A percentile compares a stretch with the other conserved stretches of the same genome.
Evolutionary conservation across 2,329 filamentous ascomycete species (phyloP).

Genomic region (Colletotrichum karsti): DNA sequence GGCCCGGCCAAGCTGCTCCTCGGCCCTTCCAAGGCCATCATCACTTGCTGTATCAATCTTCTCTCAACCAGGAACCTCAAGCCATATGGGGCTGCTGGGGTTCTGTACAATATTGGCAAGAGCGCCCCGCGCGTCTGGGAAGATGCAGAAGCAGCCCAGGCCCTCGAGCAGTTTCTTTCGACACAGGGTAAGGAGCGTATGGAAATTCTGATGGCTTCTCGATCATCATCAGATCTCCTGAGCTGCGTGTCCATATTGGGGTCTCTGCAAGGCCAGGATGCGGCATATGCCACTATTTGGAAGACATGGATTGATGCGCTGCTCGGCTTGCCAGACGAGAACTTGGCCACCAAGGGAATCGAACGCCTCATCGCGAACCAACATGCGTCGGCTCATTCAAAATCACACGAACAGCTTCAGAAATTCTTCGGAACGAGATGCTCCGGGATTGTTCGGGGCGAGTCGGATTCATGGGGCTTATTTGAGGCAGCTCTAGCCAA

Average conservation of each 20-base stretch:
- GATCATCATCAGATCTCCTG: slow-evolving; percentile 73
- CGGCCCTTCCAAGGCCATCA: slow-evolving; percentile 34
- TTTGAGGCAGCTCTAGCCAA: slow-evolving; percentile 57
- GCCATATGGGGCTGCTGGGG: slow-evolving; percentile 62
- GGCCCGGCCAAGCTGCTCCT: slow-evolving; percentile 37
- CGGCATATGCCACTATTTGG: slow-evolving; percentile 53
- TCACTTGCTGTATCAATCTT: slow-evolving; percentile 44
- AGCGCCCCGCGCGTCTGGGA: slow-evolving; percentile 50
- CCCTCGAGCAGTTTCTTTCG: slow-evolving; percentile 53
- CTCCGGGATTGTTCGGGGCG: slow-evolving; percentile 2
- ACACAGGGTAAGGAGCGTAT: slow-evolving; percentile 64
- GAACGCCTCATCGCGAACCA: slow-evolving; percentile 56
- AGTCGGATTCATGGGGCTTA: slow-evolving; percentile 49
- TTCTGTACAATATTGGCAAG: slow-evolving; percentile 42
- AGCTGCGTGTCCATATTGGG: slow-evolving; percentile 69
- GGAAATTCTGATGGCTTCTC: slow-evolving; percentile 69
- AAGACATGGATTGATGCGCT: slow-evolving; percentile 50
- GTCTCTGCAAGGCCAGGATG: slow-evolving; percentile 46
- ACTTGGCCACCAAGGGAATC: slow-evolving; percentile 44
- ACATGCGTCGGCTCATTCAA: slow-evolving; percentile 47
- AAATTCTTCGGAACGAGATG: slow-evolving; percentile 44
- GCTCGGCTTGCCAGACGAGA: slow-evolving; percentile 41
- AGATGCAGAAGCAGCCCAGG: slow-evolving; percentile 35
- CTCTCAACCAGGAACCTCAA: slow-evolving; percentile 63
- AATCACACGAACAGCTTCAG: slow-evolving; percentile 53